Conservation (phyloP, 768 basidiomycete genomes). For the Pisolithus orientalis region DNA sequence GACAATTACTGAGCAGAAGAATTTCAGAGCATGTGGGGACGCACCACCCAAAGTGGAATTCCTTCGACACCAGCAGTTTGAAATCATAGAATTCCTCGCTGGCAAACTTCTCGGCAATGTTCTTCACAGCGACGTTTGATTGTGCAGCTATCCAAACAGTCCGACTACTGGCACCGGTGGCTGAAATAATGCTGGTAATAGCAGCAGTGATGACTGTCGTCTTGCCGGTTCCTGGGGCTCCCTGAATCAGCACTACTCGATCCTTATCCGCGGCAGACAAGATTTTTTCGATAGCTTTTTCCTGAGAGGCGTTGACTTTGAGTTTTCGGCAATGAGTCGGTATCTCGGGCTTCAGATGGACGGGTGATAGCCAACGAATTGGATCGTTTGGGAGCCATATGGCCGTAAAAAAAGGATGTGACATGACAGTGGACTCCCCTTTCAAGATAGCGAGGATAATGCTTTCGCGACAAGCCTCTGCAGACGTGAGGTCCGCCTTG, state of each 20-base stretch:
- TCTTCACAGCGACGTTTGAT: conserved; percentile 35
- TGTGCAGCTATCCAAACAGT: too few relatives aligned
- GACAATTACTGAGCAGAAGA: not conserved
- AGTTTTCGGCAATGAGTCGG: not conserved
- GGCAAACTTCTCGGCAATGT: conserved; percentile 42
- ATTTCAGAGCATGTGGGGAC: conserved; percentile 1
- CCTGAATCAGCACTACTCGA: conserved; percentile 23
- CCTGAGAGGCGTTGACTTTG: conserved; percentile 23
- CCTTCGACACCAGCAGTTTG: conserved; percentile 37
- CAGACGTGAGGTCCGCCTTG: conserved; percentile 46
- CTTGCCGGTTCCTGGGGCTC: conserved; percentile 41
- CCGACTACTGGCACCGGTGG: conserved; percentile 34
- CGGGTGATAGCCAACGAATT: conserved; percentile 8
- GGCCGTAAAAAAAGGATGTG: conserved; percentile 18
- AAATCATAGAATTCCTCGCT: conserved; percentile 28
- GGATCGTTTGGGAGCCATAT: conserved; percentile 22
- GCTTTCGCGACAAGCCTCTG: conserved; percentile 34
- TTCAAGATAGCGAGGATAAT: conserved; percentile 20
- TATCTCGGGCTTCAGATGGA: not conserved
- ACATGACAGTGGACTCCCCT: conserved; percentile 6
- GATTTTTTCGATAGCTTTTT: conserved; percentile 19
- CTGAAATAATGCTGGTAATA: conserved; percentile 17
- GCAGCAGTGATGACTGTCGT: conserved; percentile 37
- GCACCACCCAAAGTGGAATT: conserved; percentile 42
- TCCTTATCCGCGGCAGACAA: conserved; percentile 16